Base-by-base conservation (phyloP, 73 alveolate genomes). In the Paraurostyla sp. region DNA sequence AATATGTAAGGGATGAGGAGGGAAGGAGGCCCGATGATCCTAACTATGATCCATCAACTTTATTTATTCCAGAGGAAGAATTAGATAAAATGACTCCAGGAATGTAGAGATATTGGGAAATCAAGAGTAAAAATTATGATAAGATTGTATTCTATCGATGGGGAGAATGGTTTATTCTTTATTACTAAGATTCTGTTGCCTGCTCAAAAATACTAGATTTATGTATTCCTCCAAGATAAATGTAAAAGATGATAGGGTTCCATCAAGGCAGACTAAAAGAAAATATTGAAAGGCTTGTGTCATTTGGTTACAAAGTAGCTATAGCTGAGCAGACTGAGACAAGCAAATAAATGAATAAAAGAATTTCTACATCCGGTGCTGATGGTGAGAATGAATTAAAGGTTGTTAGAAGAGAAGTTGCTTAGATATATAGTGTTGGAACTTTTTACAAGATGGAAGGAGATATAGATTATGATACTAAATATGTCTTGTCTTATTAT, bases 301-400 rank as follows among this genome's bases (percentile, higher is more conserved):
- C 92, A 41, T 32, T 36, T 48, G 99, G 98, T 9, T 52, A 76
- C 38, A 96, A 92, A 80, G 92, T 94, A 13, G 95, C 92, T 45
- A 80, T 94, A 15, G 97, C 90, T 0, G 99, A 94, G 45, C 94
- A 96, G 81, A 88, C 96, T 11, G 99, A 94, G 49, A 88, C 96
- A 2, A 52, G 90, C 38, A 78, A 76, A 38, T 42, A 68, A 71
- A 81, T 81, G 76, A 90, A 83, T 48, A 93, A 87, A 41, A 82
- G 93, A 52, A 51, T 78, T 29, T 76, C 57, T 71, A 50, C 15
- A 7, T 9, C 3, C n/a, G 87, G 49, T 15, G 41, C 6, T 36
- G 46, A 25, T 62, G 86, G 30, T 33, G 71, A 48, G 3, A 49
- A 63, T 83, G 86, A 73, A 16, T 30, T 73, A 1, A 52, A 71